phyloP scores from a whole-genome alignment of 192 early-diverging fungal genomes.

The Gamsiella multidivaricata region DNA sequence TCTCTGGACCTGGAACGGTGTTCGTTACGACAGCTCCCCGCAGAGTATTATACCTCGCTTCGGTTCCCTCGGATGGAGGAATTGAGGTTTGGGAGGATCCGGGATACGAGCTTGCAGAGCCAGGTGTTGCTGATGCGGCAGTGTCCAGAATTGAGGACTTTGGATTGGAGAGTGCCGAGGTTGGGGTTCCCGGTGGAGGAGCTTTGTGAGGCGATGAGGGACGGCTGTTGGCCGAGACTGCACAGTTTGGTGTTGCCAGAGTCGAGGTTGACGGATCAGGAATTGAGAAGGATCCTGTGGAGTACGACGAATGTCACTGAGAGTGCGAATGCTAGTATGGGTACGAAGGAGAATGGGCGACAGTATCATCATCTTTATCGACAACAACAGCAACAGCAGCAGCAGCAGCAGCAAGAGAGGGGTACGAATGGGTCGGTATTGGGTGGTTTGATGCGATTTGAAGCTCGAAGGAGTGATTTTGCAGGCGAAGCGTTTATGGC shows the following conservation, averaged over 20 bases:
- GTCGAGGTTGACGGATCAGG: conserved; percentile 14
- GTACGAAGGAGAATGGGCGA: not conserved
- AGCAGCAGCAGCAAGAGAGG: not conserved
- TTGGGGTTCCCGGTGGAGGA: conserved; percentile 33
- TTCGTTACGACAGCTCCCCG: conserved; percentile 14
- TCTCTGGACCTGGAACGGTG: conserved; percentile 28
- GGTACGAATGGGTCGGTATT: too few species aligned
- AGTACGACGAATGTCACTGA: not conserved
- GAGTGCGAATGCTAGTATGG: not conserved
- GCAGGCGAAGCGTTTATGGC: conserved; percentile 7
- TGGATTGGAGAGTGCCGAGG: conserved; percentile 33
- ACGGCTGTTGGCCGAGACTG: conserved; percentile 10
- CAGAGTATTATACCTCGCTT: not conserved
- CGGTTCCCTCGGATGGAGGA: conserved; percentile 21
- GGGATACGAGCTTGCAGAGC: not conserved
- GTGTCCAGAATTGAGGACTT: conserved; percentile 15
- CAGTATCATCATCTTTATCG: too few species aligned
- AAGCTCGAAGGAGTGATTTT: conserved; percentile 35
- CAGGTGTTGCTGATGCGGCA: conserved; percentile 21
- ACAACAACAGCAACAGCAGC: not conserved
- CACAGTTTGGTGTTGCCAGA: conserved; percentile 13
- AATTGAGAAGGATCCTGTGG: conserved; percentile 14
- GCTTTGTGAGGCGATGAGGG: conserved; percentile 23
- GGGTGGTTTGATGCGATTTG: conserved; percentile 6
- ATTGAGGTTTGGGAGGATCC: conserved; percentile 21